Percentiles rank a stretch among this genome's conserved stretches.
These are phyloP conservation scores for Helicocarpus griseus DNA, from an alignment of 2,329 filamentous ascomycete species.

Conservation along the genomic window DNA sequence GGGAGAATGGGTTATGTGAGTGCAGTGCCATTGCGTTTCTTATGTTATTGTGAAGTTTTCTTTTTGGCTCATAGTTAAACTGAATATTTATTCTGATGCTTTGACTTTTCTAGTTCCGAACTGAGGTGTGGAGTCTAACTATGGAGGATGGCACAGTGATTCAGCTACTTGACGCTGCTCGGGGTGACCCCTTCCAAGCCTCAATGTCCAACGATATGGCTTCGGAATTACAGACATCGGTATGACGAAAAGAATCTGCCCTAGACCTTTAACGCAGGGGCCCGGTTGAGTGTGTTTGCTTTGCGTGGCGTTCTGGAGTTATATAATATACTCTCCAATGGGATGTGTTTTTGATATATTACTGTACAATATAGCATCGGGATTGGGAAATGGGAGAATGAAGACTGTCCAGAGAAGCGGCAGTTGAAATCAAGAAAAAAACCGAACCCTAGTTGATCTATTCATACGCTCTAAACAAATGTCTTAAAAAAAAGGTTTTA, in stretches of 20 bases:
- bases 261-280: background rate
- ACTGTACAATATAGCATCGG: constrained; percentile 1
- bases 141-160: constrained; percentile 57
- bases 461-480: background rate
- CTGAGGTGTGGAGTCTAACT: constrained; percentile 79
- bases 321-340: background rate
- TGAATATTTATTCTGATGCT: constrained; percentile 4
- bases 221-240: background rate
- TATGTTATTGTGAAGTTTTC: background rate
- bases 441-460: background rate
- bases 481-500: constrained; percentile 23
- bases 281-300: background rate
- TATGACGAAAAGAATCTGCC: background rate
- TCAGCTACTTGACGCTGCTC: constrained; percentile 64
- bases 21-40: constrained; percentile 13
- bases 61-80: constrained; percentile 9
- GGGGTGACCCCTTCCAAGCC: constrained; percentile 57
- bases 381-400: background rate
- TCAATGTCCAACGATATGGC: constrained; percentile 27
- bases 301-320: constrained; percentile 2
- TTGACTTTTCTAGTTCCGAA: constrained; percentile 57
- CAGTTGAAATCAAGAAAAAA: background rate
- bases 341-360: background rate
- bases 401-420: background rate
- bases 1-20: constrained; percentile 51